These are phyloP conservation scores for Grosmannia clavigera DNA, from an alignment of 2,329 filamentous ascomycete genomes.

Conservation along the genomic window DNA sequence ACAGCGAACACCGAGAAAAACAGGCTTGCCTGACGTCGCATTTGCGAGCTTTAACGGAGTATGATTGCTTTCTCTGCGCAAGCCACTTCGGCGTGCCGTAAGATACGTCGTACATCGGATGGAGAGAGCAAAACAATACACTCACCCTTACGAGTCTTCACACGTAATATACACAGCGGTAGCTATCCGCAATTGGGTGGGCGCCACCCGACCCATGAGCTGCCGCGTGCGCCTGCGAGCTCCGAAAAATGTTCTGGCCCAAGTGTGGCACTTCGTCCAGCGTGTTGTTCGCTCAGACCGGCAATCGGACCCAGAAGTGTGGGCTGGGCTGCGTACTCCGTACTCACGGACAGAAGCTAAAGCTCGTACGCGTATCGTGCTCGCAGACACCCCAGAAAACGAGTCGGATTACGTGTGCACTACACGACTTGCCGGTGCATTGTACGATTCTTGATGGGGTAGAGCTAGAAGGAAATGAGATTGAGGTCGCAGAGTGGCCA, in stretches of 20 bases:
- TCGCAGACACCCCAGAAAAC: neutral
- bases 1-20: neutral
- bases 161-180: neutral
- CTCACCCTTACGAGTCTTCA: neutral
- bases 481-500: neutral
- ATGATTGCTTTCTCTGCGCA: neutral
- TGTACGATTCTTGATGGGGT: neutral
- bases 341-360: neutral
- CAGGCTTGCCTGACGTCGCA: neutral
- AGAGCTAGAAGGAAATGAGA: neutral
- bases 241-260: neutral
- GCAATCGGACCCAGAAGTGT: neutral
- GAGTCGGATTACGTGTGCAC: neutral
- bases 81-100: neutral
- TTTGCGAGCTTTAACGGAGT: neutral
- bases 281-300: neutral
- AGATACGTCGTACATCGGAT: neutral
- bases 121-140: neutral
- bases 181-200: too few relatives aligned
- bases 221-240: too few relatives aligned
- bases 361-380: neutral
- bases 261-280: neutral
- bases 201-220: too few relatives aligned
- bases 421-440: neutral
- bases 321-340: neutral